Evolutionary conservation across 768 basidiomycete genomes (phyloP).

Genomic region (Tylopilus vinaceipallidus): DNA sequence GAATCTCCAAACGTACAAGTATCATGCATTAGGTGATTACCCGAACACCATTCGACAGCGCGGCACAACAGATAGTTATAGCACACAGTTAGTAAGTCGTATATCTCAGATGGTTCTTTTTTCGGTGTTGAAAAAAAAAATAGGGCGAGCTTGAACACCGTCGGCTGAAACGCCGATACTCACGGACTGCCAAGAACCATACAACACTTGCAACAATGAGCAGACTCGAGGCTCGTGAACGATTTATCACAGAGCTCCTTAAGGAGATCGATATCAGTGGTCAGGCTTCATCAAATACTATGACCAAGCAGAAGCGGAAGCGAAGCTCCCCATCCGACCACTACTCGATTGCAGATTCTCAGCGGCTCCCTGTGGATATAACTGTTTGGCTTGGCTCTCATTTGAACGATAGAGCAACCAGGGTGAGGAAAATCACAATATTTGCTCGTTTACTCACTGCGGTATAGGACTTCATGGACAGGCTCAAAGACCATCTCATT

Average conservation of each 20-base stretch:
- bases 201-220: conserved; percentile 29
- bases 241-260: conserved; percentile 16
- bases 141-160: conserved; percentile 35
- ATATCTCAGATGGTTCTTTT: no score
- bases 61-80: neutral
- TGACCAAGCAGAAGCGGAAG: no score
- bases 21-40: neutral
- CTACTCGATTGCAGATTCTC: neutral
- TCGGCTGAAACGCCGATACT: conserved; percentile 35
- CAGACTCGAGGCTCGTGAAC: conserved; percentile 17
- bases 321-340: neutral
- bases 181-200: conserved; percentile 35
- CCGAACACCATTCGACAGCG: neutral
- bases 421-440: neutral
- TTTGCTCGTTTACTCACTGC: no score
- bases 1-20: neutral
- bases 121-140: neutral
- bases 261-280: conserved; percentile 6
- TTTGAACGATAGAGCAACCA: neutral
- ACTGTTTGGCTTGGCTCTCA: neutral
- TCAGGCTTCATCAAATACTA: no score
- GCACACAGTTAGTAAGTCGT: neutral
- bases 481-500: neutral
- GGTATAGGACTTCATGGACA: neutral
- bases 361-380: neutral